A percentile compares a stretch with the other conserved stretches of the same genome.
Conservation (phyloP, 305 asterid species). For the Rubia occidens region DNA sequence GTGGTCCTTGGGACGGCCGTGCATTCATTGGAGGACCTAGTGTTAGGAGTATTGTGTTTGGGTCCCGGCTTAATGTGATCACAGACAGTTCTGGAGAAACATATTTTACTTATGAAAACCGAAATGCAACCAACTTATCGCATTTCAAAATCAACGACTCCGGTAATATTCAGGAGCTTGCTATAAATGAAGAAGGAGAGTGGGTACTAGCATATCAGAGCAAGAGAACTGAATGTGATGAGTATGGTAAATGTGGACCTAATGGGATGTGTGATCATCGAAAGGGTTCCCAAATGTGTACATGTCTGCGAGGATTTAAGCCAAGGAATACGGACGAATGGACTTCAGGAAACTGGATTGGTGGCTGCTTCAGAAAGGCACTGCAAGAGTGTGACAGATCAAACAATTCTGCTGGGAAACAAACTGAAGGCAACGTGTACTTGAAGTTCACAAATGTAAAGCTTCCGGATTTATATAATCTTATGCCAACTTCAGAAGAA, state of each 20-base stretch:
- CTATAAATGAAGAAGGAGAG: neutral
- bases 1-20: neutral
- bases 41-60: neutral
- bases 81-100: neutral
- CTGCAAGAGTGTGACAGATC: neutral
- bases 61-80: neutral
- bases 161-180: neutral
- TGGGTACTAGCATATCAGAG: neutral
- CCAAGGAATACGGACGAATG: too few relatives aligned
- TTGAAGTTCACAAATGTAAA: neutral
- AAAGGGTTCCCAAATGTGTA: too few relatives aligned
- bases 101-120: neutral
- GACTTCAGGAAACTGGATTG: neutral
- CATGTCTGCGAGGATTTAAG: too few relatives aligned
- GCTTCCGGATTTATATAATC: too few relatives aligned
- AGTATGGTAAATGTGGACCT: too few relatives aligned
- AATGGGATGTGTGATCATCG: neutral
- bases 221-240: neutral
- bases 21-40: neutral
- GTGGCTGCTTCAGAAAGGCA: neutral
- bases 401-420: neutral
- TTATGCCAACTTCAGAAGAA: too few relatives aligned
- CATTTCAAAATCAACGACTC: neutral
- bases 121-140: neutral
- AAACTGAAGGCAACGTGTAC: neutral